These are phyloP conservation scores for Thalia dealbata DNA, from an alignment of 176 grass and related monocot genomes.

Conservation along the genomic window DNA sequence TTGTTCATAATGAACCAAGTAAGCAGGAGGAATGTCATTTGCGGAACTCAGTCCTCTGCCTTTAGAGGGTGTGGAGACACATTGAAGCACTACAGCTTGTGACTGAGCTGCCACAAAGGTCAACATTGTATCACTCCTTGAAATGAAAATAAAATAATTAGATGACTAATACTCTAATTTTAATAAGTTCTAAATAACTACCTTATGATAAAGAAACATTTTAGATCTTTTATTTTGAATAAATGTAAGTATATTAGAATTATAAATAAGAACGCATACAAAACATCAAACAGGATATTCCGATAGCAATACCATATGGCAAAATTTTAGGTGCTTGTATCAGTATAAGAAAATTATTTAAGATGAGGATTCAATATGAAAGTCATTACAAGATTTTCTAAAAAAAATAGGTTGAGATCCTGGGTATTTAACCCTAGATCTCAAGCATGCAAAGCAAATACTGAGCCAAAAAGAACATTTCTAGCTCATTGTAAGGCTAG, in stretches of 20 bases:
- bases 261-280: too few relatives aligned
- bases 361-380: neutral
- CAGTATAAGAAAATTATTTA: neutral
- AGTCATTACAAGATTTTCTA: neutral
- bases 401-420: neutral
- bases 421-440: too few relatives aligned
- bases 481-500: neutral
- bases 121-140: slow-evolving; percentile 24
- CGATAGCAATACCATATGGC: too few relatives aligned
- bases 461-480: neutral
- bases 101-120: slow-evolving; percentile 29
- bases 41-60: slow-evolving; percentile 70
- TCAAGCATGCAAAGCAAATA: too few relatives aligned
- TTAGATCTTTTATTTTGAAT: too few relatives aligned
- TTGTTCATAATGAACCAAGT: slow-evolving; percentile 70
- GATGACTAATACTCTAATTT: neutral
- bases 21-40: slow-evolving; percentile 53
- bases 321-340: neutral
- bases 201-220: neutral
- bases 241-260: too few relatives aligned
- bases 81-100: slow-evolving; percentile 34
- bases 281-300: too few relatives aligned
- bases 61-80: slow-evolving; percentile 49
- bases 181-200: neutral
- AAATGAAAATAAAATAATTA: slow-evolving; percentile 10